phyloP scores from a whole-genome alignment of 2,329 filamentous ascomycete species.

The Penicillium sp. region DNA sequence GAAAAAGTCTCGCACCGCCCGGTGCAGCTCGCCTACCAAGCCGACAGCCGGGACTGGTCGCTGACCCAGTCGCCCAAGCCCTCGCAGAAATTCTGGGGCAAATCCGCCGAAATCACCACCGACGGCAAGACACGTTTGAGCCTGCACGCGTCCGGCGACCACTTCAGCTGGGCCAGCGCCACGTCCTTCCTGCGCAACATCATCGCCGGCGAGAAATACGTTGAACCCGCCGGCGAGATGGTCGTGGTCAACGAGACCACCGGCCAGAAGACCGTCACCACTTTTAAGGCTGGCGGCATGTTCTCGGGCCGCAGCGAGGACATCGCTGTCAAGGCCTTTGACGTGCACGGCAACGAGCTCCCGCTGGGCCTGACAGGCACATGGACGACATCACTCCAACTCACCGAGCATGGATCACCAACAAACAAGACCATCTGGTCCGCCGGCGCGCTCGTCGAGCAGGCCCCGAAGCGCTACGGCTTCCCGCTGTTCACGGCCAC shows the following conservation, averaged over 20 bases:
- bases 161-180: conserved; percentile 82
- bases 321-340: conserved; percentile 70
- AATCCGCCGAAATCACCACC: conserved; percentile 89
- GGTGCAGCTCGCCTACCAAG: conserved; percentile 88
- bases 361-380: conserved; percentile 71
- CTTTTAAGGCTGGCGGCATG: conserved; percentile 94
- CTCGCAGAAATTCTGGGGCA: conserved; percentile 97
- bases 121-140: conserved; percentile 80
- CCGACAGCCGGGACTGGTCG: conserved; percentile 80
- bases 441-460: conserved; percentile 71
- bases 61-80: conserved; percentile 83
- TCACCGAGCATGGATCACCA: conserved; percentile 61
- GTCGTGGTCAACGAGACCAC: conserved; percentile 77
- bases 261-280: conserved; percentile 76
- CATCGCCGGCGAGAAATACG: conserved; percentile 96
- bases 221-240: conserved; percentile 91
- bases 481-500: conserved; percentile 80
- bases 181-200: conserved; percentile 93
- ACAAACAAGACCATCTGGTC: conserved; percentile 71
- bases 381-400: conserved; percentile 73
- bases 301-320: conserved; percentile 94
- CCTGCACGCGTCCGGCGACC: conserved; percentile 71
- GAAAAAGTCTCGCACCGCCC: conserved; percentile 95
- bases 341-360: conserved; percentile 61
- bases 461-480: conserved; percentile 77